Evolutionary conservation across 2,329 filamentous ascomycete genomes (phyloP).

Genomic region (Chalara sp.): DNA sequence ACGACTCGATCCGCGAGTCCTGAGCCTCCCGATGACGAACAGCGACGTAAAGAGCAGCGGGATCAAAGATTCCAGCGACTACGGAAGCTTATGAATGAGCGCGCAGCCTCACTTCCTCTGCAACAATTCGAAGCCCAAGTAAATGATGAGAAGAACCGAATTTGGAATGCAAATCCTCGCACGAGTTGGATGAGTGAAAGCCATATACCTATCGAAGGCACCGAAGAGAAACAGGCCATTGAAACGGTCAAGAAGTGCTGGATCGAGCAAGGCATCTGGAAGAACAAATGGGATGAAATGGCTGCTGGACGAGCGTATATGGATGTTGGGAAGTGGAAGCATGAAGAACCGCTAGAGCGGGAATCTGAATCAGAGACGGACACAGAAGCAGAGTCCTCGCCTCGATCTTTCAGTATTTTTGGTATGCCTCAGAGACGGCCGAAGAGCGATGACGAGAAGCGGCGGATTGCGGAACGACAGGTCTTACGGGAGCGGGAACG

Average conservation of each 20-base stretch:
- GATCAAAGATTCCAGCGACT: conserved; percentile 6
- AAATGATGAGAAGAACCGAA: conserved; percentile 8
- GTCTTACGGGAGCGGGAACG: conserved; percentile 11
- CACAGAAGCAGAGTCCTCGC: conserved; percentile 4
- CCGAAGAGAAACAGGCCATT: conserved; percentile 2
- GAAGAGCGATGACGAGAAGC: conserved; percentile 9
- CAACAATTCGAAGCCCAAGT: conserved; percentile 8
- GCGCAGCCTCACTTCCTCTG: conserved; percentile 4
- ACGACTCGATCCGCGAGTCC: conserved; percentile 12
- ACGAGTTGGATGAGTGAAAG: conserved; percentile 4
- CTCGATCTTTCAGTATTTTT: conserved; percentile 3
- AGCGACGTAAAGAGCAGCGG: conserved; percentile 5
- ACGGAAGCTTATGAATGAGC: conserved; percentile 6
- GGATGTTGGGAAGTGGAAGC: conserved; percentile 11
- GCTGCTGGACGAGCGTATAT: background rate
- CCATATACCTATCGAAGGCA: background rate
- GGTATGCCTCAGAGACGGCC: background rate
- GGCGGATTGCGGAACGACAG: conserved; percentile 7
- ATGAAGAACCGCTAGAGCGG: conserved; percentile 10
- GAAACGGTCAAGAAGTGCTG: conserved; percentile 20
- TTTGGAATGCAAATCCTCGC: conserved; percentile 7
- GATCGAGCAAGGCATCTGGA: conserved; percentile 23
- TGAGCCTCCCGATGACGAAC: conserved; percentile 7
- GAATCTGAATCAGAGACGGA: conserved; percentile 9
- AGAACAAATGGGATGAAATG: conserved; percentile 5